phyloP scores from a whole-genome alignment of 345 rosid genomes.

The Xanthoceras sorbifolium region DNA sequence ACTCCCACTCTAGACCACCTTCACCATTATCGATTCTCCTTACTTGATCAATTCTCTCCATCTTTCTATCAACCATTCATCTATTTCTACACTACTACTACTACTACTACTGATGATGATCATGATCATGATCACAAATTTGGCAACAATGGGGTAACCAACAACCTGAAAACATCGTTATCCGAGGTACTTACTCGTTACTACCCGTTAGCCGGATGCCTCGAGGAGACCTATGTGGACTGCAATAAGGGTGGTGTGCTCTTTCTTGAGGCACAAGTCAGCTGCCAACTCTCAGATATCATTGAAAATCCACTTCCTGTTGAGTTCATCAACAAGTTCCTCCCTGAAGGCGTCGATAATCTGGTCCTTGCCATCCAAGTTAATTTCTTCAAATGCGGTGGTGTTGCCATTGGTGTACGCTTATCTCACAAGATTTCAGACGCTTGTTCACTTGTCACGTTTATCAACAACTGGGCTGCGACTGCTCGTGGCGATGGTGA shows the following conservation, averaged over 20 bases:
- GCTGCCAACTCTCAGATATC: not conserved
- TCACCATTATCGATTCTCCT: conserved; percentile 32
- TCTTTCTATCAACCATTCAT: conserved; percentile 38
- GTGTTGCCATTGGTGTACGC: not conserved
- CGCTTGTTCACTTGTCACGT: not conserved
- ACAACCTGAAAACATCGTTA: not conserved
- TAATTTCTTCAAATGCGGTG: not conserved
- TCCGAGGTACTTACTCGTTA: not conserved
- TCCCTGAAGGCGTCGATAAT: not conserved
- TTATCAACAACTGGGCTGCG: not conserved
- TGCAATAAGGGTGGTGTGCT: not conserved
- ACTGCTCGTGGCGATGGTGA: conserved; percentile 13
- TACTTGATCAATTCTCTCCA: conserved; percentile 38
- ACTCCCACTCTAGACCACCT: conserved; percentile 43
- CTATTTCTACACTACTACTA: conserved; percentile 28
- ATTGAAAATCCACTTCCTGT: not conserved
- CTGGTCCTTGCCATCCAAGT: not conserved
- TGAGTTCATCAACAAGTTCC: not conserved
- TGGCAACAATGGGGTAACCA: conserved; percentile 8
- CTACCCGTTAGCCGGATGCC: not conserved
- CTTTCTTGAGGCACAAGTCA: not conserved
- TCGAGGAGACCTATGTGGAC: not conserved
- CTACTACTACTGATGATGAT: not conserved
- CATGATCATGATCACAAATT: not conserved
- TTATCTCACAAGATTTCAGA: not conserved